phyloP scores from a whole-genome alignment of 2,329 filamentous ascomycete genomes.

The Aspergillus caelatus region DNA sequence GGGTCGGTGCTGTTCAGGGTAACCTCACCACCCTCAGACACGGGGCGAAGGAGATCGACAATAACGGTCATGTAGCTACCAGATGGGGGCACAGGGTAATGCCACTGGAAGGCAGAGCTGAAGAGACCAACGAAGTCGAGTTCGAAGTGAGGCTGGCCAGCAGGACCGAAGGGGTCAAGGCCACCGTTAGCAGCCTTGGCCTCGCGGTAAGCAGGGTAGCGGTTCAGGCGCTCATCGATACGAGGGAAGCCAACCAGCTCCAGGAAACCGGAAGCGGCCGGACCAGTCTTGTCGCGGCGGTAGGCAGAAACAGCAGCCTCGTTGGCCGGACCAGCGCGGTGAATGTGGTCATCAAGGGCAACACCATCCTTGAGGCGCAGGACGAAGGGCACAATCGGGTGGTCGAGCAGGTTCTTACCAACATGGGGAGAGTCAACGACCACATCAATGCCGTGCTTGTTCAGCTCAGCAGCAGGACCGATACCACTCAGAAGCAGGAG shows the following conservation, averaged over 20 bases:
- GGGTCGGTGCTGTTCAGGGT: conserved; percentile 45
- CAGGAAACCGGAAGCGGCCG: conserved; percentile 46
- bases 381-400: conserved; percentile 46
- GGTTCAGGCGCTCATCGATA: conserved; percentile 26
- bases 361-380: conserved; percentile 48
- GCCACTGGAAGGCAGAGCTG: conserved; percentile 54
- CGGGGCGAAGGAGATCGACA: conserved; percentile 53
- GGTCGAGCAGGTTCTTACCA: conserved; percentile 39
- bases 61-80: conserved; percentile 62
- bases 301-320: conserved; percentile 40
- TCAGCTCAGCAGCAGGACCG: conserved; percentile 47
- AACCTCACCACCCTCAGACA: conserved; percentile 46
- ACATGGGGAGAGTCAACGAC: conserved; percentile 36
- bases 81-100: conserved; percentile 44
- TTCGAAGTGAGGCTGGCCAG: conserved; percentile 63
- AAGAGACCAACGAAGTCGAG: conserved; percentile 66
- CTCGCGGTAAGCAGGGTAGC: conserved; percentile 51
- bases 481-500: conserved; percentile 54
- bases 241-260: conserved; percentile 57
- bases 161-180: conserved; percentile 58
- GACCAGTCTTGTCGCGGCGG: conserved; percentile 45
- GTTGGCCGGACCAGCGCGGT: conserved; percentile 38
- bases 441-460: conserved; percentile 33
- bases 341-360: conserved; percentile 43
- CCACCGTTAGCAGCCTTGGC: conserved; percentile 45